Evolutionary conservation across 768 basidiomycete genomes (phyloP), one percentile per base, ranked within the genome.

Genomic region (Leucocoprinus birnbaumii): DNA sequence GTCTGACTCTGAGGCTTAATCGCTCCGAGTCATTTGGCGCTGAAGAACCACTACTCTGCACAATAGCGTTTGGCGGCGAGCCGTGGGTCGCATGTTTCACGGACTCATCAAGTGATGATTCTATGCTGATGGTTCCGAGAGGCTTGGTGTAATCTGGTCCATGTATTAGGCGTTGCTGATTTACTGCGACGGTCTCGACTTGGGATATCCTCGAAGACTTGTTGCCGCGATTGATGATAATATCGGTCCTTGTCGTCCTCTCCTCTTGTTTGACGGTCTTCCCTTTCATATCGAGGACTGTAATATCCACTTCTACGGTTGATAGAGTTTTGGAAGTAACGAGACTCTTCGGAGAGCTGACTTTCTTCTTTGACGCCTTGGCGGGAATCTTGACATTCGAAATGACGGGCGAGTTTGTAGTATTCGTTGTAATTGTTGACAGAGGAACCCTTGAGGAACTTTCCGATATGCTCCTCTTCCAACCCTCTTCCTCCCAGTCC

Each of bases 301-400:
- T 71, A 48, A 91, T 90, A 44, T 91, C 86, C 48, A 89, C 72
- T 38, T 83, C 75, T 11, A 89, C 76, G 18, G 80, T 53, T 7
- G 75, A 72, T 19, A 65, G 53, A 8, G 69, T 52, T 51, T 67
- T 74, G 2, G 69, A 26, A 24, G 54, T 49, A n/a, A 55, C 40
- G 16, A 55, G 54, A 27, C 47, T 51, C 49, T 71, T 72, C 6
- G 62, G 53, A 1, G 72, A 64, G n/a, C 63, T 59, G 4, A 34
- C 51, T 6, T 40, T 6, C 55, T 80, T 77, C 51, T 79, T 78
- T 18, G 73, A 73, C 58, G 71, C 77, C 67, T 75, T 77, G 78
- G 79, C 79, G 54, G 48, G 5, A 18, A 37, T 21, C 40, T 19
- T 51, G 2, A 27, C 24, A 27, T 66, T 77, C 38, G 76, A 72